Evolutionary conservation across 2,329 filamentous ascomycete genomes (phyloP).

Genomic region (Neofusicoccum parvum): DNA sequence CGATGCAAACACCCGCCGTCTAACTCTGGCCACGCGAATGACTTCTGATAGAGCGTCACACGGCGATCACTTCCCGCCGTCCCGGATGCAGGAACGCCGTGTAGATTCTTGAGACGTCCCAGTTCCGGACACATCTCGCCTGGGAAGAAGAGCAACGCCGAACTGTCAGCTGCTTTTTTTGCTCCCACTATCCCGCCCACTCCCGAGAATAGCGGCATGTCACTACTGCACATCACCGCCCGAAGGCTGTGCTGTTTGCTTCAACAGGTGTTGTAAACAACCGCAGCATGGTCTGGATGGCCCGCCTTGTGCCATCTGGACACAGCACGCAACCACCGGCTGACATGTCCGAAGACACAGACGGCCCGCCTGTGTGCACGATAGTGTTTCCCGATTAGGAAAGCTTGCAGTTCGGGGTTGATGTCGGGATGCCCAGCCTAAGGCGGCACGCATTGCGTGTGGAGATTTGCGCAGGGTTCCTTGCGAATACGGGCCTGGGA

Average conservation of each 20-base stretch:
- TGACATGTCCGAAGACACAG: background rate
- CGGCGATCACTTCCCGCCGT: background rate
- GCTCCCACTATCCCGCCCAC: background rate
- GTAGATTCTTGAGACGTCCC: background rate
- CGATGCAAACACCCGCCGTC: constrained; percentile 13
- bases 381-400: background rate
- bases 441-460: background rate
- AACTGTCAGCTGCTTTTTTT: background rate
- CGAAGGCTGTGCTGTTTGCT: constrained; percentile 4
- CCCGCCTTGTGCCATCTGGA: background rate
- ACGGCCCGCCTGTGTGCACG: background rate
- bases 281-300: background rate
- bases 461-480: constrained; percentile 12
- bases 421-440: background rate
- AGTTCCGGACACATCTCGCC: background rate
- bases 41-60: constrained; percentile 1
- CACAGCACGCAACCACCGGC: background rate
- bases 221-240: background rate
- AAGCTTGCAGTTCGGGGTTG: background rate
- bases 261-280: background rate
- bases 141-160: background rate
- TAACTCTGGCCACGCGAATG: background rate
- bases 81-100: constrained; percentile 11
- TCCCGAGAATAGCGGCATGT: background rate
- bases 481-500: background rate